Base-by-base conservation (phyloP, 352 stramenopile species). In the Phytophthora sansomeana region DNA sequence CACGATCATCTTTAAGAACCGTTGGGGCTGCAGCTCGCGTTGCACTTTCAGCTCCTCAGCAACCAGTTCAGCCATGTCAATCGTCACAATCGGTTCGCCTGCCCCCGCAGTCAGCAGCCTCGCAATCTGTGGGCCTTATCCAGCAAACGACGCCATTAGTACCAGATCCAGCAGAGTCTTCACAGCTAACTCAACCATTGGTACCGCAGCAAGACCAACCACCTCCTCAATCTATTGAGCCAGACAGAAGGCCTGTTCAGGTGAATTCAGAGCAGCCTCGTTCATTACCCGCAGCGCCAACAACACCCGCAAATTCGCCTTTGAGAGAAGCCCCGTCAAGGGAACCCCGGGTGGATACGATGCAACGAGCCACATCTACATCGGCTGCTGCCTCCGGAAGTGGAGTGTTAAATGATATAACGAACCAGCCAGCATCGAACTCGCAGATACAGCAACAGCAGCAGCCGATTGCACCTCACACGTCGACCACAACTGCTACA, bases 391-490 rank as follows among this genome's bases (percentile, higher is more conserved):
- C n/a, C 10, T 33, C 46, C 17, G 60, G 50, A 19, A 57, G 29
- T 62, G 49, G 75, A 8, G 78, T 79, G 3, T 51, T 92, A 19
- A 62, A 69, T 0, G 83, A 92, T 47, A 92, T 92, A 39, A 92
- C 83, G n/a, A 92, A 92, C 58, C 72, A 85, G 26, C 8, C 69
- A n/a, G 52, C 30, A 19, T 16, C 26, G 13, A 70, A 50, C 26
- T 51, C 41, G 3, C 63, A 61, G 35, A 50, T 55, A 51, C 63
- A 64, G n/a, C 68, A 71, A 39, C 48, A 72, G 39, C 54, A 73
- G 36, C 63, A 67, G 32, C 16, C 39, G n/a, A 19, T 36, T 26
- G 28, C 33, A 6, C 32, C 69, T 17, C 57, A 36, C n/a, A 41
- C 50, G 5, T 58, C 42, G 17, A 47, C 19, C 26, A 21, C 41